A percentile compares a stretch with the other conserved stretches of the same genome.
Evolutionary conservation across 306 rosid species (phyloP).

Genomic region (Ormosia emarginata): DNA sequence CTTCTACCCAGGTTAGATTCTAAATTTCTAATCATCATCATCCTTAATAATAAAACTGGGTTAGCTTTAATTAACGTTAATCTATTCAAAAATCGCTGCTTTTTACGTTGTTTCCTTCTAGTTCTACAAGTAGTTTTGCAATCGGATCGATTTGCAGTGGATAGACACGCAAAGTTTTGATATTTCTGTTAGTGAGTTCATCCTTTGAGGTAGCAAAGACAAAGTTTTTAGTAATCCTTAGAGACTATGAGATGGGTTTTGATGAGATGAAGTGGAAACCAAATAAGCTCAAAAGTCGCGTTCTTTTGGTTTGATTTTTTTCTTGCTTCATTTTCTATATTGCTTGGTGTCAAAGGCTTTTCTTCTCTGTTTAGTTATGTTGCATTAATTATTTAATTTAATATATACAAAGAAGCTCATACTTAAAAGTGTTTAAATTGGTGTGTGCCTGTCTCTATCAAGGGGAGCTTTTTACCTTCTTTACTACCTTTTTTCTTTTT

Average conservation of each 20-base stretch:
- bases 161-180: not conserved
- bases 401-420: not conserved
- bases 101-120: conserved; percentile 9
- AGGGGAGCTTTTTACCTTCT: conserved; percentile 7
- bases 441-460: not conserved
- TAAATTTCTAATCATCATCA: not conserved
- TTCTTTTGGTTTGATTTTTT: conserved; percentile 9
- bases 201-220: not conserved
- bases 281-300: not conserved
- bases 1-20: conserved; percentile 54
- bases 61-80: not conserved
- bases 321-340: conserved; percentile 5
- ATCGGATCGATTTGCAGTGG: conserved; percentile 54
- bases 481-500: not conserved
- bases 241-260: not conserved
- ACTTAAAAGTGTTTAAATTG: not conserved
- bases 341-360: conserved; percentile 10
- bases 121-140: conserved; percentile 8
- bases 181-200: conserved; percentile 18
- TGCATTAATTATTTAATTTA: not conserved
- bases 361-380: not conserved
- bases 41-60: not conserved
- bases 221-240: not conserved
- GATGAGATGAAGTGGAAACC: conserved; percentile 9
- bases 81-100: not conserved